These are phyloP conservation scores for Pelargonium nanum DNA, from an alignment of 345 rosid species.

Conservation along the genomic window DNA sequence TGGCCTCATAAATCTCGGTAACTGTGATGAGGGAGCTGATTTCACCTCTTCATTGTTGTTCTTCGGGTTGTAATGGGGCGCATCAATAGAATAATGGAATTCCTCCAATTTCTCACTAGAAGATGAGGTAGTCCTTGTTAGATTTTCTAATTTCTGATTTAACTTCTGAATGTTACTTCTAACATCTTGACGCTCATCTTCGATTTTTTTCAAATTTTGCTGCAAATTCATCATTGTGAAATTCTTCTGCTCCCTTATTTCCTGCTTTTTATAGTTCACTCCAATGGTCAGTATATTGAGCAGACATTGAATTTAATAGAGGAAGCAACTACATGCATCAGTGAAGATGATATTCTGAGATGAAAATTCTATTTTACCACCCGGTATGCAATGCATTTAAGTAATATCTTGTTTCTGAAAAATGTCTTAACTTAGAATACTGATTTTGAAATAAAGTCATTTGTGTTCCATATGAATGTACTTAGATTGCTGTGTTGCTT, in stretches of 20 bases:
- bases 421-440: no score
- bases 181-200: slow-evolving; percentile 34
- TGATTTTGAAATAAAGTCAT: background rate
- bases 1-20: slow-evolving; percentile 71
- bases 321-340: no score
- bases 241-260: slow-evolving; percentile 34
- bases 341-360: slow-evolving; percentile 1
- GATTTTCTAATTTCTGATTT: slow-evolving; percentile 33
- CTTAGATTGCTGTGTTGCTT: background rate
- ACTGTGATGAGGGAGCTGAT: slow-evolving; percentile 26
- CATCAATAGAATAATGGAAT: slow-evolving; percentile 11
- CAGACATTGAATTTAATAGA: no score
- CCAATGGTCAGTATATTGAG: background rate
- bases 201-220: slow-evolving; percentile 35
- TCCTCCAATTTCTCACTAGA: slow-evolving; percentile 22
- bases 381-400: background rate
- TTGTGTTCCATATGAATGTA: background rate
- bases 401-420: no score
- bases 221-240: slow-evolving; percentile 38
- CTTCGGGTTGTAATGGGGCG: slow-evolving; percentile 11
- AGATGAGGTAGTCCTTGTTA: slow-evolving; percentile 25
- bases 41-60: slow-evolving; percentile 16
- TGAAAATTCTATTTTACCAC: background rate
- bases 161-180: slow-evolving; percentile 28
- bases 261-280: slow-evolving; percentile 31